phyloP scores from a whole-genome alignment of 2,329 filamentous ascomycete genomes.

The Nigrospora osmanthi region DNA sequence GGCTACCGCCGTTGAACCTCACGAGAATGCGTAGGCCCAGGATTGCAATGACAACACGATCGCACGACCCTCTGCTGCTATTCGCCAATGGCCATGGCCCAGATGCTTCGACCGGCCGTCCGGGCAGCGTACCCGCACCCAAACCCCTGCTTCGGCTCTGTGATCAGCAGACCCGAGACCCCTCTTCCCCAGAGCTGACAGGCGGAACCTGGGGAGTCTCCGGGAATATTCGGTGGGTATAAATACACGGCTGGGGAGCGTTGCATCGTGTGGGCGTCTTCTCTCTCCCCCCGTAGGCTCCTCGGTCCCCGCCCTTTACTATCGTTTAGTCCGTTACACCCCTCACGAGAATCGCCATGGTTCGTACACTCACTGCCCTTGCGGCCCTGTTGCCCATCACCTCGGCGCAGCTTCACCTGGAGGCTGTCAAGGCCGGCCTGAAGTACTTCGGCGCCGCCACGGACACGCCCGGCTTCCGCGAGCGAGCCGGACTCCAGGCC shows the following conservation, averaged over 20 bases:
- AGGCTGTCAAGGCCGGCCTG: constrained; percentile 44
- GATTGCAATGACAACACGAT: too few relatives aligned
- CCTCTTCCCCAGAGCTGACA: background rate
- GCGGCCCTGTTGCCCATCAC: constrained; percentile 18
- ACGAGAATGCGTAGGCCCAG: background rate
- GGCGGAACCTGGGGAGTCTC: background rate
- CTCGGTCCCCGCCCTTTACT: background rate
- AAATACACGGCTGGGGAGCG: background rate
- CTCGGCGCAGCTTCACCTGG: constrained; percentile 33
- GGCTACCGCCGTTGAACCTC: background rate
- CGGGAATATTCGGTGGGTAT: background rate
- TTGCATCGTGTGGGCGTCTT: background rate
- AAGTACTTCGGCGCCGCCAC: constrained; percentile 57
- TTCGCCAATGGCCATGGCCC: background rate
- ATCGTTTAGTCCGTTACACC: too few relatives aligned
- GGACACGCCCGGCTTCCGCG: constrained; percentile 34
- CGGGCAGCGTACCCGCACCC: background rate
- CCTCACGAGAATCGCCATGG: constrained; percentile 11
- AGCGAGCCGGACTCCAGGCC: constrained; percentile 36
- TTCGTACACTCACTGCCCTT: constrained; percentile 11
- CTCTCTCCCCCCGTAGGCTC: background rate
- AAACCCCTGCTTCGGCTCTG: background rate
- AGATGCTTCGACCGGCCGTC: too few relatives aligned
- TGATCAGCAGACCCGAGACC: too few relatives aligned
- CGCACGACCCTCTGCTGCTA: background rate